Conservation (phyloP, 164 flowering plant genomes). For the grape (Vitis vinifera) region ASM3070453v1 NC_081822.1:6204001-6204500, state of each 20-base stretch:
- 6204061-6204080: slow-evolving; percentile 27
- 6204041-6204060: slow-evolving; percentile 37
- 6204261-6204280: slow-evolving; percentile 43
- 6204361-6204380: no score
- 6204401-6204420: no score
- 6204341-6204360: no score
- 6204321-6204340: background rate
- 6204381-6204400: no score
- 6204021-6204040: slow-evolving; percentile 47
- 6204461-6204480: no score
- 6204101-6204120: slow-evolving; percentile 31
- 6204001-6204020: slow-evolving; percentile 22
- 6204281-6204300: slow-evolving; percentile 26
- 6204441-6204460: no score
- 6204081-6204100: slow-evolving; percentile 16
- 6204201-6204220: slow-evolving; percentile 29
- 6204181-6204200: slow-evolving; percentile 40
- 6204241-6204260: slow-evolving; percentile 29
- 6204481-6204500: no score
- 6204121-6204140: slow-evolving; percentile 26
- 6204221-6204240: slow-evolving; percentile 31
- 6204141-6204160: slow-evolving; percentile 27
- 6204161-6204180: slow-evolving; percentile 44
- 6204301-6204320: slow-evolving; percentile 12
- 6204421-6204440: no score